These are phyloP conservation scores for Leccinellum albellum DNA, from an alignment of 768 basidiomycete genomes.

Conservation along the genomic window DNA sequence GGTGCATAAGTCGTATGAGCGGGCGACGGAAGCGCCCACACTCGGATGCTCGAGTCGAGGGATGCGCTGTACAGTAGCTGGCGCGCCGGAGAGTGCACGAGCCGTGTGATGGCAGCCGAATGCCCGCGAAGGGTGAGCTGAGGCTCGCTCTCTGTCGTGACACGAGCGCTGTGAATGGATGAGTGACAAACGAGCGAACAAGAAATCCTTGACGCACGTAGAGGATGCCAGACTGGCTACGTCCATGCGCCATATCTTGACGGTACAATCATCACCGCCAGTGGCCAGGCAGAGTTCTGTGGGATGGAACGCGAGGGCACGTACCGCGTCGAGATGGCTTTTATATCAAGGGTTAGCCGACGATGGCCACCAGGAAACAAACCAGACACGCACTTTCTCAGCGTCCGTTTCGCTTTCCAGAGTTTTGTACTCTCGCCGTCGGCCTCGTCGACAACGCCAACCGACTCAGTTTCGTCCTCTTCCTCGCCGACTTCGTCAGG, in stretches of 20 bases:
- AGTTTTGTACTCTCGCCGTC: conserved; percentile 68
- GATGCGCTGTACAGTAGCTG: conserved; percentile 87
- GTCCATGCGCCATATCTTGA: conserved; percentile 95
- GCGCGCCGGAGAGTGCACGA: conserved; percentile 74
- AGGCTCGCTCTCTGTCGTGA: conserved; percentile 86
- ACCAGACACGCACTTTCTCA: conserved; percentile 72
- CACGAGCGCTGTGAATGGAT: conserved; percentile 47
- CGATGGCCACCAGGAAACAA: neutral
- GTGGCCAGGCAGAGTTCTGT: conserved; percentile 83
- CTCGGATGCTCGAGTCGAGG: conserved; percentile 86
- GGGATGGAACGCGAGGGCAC: conserved; percentile 87
- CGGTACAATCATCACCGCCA: conserved; percentile 91
- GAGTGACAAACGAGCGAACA: neutral
- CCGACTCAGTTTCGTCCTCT: conserved; percentile 57
- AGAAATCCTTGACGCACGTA: conserved; percentile 51
- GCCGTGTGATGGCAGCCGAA: conserved; percentile 82
- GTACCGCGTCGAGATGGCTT: conserved; percentile 92
- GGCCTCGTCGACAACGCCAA: conserved; percentile 53
- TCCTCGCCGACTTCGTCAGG: conserved; percentile 69
- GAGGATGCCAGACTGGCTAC: conserved; percentile 68
- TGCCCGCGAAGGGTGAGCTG: conserved; percentile 92
- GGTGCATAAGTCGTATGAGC: conserved; percentile 89
- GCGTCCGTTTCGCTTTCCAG: conserved; percentile 83
- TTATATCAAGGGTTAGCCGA: conserved; percentile 7
- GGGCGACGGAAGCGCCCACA: conserved; percentile 79